Base-by-base conservation (phyloP, 1,284 basidiomycete genomes). In the Taiwanofungus camphoratus region DNA sequence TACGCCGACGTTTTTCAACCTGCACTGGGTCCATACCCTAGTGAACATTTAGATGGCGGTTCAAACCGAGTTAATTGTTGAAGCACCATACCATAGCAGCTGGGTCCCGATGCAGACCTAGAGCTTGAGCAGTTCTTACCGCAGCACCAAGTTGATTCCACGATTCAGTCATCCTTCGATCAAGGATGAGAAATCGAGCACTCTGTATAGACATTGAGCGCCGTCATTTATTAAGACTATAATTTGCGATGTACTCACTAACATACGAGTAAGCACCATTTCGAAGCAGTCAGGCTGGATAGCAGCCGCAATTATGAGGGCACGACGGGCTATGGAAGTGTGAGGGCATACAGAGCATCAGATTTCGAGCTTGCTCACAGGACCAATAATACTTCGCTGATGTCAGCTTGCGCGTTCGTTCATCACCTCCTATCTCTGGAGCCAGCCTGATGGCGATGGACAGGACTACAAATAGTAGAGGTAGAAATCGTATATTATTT, bases 61-160 rank as follows among this genome's bases (percentile, higher is more conserved):
- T 29, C 1, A 40, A 23, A 9, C 22, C 5, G 5, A 22, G 3
- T 39, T 26, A 26, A 36, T 36, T 41, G 20, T 30, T 19, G 31
- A 30, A 20, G 43, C 38, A 39, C 62, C 77, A 60, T 55, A 90
- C 89, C 70, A 89, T 82, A 44, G 82, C 84, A n/a, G 82, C 77
- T 11, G 90, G 90, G 61, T 97, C 93, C 42, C 94, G 76, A 64
- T 97, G 93, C 26, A 97, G 67, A 13, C 93, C 94, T 30, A 97
- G 80, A 1, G 93, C 93, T 60, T 96, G 93, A 9, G 93, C 94
- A 12, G 92, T 96, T 41, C 93, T 73, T 15, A 97, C 82, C 30
- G 92, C 92, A 1, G 91, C 92, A 36, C 93, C 93, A 9, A 97
- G 72, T 57, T 94, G 89, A 58, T 89, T 92, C 92, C 94, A 97